These are phyloP conservation scores for Diutina scorzettiae DNA, from an alignment of 1,139 yeast genomes.

Conservation along the genomic window DNA sequence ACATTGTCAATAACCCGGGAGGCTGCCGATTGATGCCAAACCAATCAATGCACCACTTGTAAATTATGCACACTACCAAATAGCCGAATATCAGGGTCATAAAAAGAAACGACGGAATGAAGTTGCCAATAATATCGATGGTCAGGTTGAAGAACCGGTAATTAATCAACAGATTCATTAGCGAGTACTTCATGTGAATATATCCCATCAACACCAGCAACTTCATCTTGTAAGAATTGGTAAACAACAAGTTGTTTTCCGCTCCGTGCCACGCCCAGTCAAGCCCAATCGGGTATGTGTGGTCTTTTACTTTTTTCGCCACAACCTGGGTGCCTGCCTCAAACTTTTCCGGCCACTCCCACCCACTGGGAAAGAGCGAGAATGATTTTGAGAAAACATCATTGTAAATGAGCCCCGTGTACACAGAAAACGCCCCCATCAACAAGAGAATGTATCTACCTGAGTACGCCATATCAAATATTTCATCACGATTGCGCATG, in stretches of 20 bases:
- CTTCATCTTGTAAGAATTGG: slow-evolving; percentile 6
- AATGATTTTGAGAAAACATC: slow-evolving; percentile 4
- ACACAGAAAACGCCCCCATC: slow-evolving; percentile 5
- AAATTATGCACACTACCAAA: slow-evolving; percentile 1
- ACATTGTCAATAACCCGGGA: slow-evolving; percentile 5
- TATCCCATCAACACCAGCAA: slow-evolving; percentile 5
- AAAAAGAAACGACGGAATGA: slow-evolving; percentile 5
- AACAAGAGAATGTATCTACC: slow-evolving; percentile 4
- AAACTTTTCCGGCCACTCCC: slow-evolving; percentile 1
- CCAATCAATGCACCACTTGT: slow-evolving; percentile 6
- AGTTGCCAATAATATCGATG: slow-evolving; percentile 4
- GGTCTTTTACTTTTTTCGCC: not conserved
- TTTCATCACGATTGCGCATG: slow-evolving; percentile 1
- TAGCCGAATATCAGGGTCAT: slow-evolving; percentile 6
- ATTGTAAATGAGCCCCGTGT: slow-evolving; percentile 5
- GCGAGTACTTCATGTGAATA: slow-evolving; percentile 4
- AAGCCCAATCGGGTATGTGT: slow-evolving; percentile 5
- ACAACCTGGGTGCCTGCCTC: not conserved
- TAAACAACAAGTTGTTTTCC: slow-evolving; percentile 3
- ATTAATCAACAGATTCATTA: not conserved
- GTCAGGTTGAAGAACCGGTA: not conserved
- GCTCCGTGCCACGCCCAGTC: slow-evolving; percentile 6
- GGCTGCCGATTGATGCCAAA: slow-evolving; percentile 3
- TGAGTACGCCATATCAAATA: slow-evolving; percentile 6
- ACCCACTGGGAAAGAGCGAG: not conserved